Conservation (phyloP, 83 land plant genomes). For the Larix sibirica region DNA sequence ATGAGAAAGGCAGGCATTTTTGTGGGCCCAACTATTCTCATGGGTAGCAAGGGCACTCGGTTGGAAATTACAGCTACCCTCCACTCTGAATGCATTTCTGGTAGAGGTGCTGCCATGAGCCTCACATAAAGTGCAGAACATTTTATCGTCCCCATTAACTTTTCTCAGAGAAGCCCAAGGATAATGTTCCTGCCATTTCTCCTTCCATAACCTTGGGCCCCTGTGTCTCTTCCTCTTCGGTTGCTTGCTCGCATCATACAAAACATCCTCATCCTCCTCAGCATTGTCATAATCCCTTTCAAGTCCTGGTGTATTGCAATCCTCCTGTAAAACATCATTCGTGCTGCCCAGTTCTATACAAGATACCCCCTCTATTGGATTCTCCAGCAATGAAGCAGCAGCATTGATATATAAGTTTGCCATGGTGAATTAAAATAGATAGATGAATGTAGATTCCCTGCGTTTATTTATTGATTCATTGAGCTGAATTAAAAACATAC, state of each 20-base stretch:
- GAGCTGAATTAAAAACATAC: too few species aligned
- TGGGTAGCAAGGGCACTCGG: conserved; percentile 20
- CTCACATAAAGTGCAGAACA: conserved; percentile 25
- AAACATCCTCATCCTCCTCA: background rate
- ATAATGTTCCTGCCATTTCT: conserved; percentile 17
- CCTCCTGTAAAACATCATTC: background rate
- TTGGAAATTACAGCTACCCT: conserved; percentile 21
- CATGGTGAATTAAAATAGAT: background rate
- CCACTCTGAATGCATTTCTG: conserved; percentile 18
- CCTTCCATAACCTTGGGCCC: conserved; percentile 16
- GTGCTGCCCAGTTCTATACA: background rate
- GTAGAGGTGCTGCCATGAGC: conserved; percentile 19
- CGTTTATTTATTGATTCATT: too few species aligned
- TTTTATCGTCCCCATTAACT: conserved; percentile 21
- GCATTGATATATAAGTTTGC: background rate
- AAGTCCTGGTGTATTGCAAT: background rate
- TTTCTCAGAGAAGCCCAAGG: conserved; percentile 19
- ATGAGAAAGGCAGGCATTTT: conserved; percentile 16
- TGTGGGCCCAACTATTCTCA: conserved; percentile 19
- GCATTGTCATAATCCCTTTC: too few species aligned
- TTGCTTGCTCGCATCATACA: background rate
- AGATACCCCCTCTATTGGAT: background rate
- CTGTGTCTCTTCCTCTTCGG: conserved; percentile 15
- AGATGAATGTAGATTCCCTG: too few species aligned
- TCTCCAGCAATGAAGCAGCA: background rate